Conservation (phyloP, 768 basidiomycete species). For the Lentinula sp. region DNA sequence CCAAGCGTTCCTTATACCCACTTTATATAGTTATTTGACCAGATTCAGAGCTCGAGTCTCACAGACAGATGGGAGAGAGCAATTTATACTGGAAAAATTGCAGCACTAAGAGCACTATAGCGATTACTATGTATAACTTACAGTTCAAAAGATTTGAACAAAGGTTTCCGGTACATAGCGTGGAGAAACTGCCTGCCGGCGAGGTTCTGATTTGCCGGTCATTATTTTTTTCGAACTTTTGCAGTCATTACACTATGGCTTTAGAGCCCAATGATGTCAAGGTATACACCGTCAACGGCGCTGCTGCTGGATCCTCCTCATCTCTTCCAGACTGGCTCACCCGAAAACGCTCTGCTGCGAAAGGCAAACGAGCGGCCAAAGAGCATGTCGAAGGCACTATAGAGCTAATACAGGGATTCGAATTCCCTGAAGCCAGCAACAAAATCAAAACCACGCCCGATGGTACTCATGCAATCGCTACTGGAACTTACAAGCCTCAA, state of each 20-base stretch:
- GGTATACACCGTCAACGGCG: constrained; percentile 96
- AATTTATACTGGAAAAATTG: too few relatives aligned
- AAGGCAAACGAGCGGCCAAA: constrained; percentile 57
- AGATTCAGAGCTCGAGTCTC: too few relatives aligned
- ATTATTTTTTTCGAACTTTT: not conserved
- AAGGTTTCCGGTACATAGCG: too few relatives aligned
- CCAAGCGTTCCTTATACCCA: too few relatives aligned
- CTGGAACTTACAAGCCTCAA: constrained; percentile 97
- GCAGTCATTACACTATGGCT: constrained; percentile 13
- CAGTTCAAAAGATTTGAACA: too few relatives aligned
- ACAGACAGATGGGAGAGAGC: too few relatives aligned
- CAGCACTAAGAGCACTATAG: too few relatives aligned
- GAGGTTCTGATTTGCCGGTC: not conserved
- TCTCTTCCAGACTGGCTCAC: constrained; percentile 95
- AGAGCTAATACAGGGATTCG: constrained; percentile 92
- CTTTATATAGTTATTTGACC: too few relatives aligned
- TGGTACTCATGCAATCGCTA: constrained; percentile 89
- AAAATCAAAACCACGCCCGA: constrained; percentile 86
- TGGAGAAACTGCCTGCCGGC: too few relatives aligned
- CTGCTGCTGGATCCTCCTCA: constrained; percentile 79
- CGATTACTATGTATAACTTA: too few relatives aligned
- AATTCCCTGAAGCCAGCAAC: constrained; percentile 95
- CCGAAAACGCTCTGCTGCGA: constrained; percentile 55
- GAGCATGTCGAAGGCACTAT: constrained; percentile 82
- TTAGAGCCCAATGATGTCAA: constrained; percentile 47